These are phyloP conservation scores for Melanomma pulvis-pyrius DNA, from an alignment of 495 filamentous ascomycete genomes.

Conservation along the genomic window DNA sequence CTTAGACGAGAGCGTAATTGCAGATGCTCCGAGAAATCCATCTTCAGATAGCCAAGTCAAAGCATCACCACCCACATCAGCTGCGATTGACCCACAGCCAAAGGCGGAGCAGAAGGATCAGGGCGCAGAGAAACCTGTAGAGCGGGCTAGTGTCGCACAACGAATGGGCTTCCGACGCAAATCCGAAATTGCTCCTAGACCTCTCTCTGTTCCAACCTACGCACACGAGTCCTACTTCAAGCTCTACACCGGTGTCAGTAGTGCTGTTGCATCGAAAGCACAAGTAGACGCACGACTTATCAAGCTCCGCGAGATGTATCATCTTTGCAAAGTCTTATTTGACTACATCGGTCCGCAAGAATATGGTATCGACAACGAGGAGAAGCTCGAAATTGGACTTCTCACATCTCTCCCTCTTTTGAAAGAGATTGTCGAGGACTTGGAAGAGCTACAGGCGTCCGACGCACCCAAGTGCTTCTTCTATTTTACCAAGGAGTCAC, in stretches of 20 bases:
- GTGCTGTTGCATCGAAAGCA: constrained; percentile 62
- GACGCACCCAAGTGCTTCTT: constrained; percentile 92
- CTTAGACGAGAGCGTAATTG: constrained; percentile 60
- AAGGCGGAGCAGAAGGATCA: constrained; percentile 30
- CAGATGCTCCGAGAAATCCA: constrained; percentile 20
- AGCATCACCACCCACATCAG: not conserved
- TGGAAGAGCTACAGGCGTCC: constrained; percentile 96
- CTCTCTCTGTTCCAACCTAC: constrained; percentile 13
- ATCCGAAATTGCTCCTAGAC: constrained; percentile 35
- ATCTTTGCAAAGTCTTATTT: constrained; percentile 89
- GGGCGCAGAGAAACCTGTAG: constrained; percentile 12
- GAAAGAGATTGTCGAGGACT: constrained; percentile 91
- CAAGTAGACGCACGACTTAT: constrained; percentile 83
- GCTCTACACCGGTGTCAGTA: constrained; percentile 69
- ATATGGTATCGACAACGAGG: constrained; percentile 89
- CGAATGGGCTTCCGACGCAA: constrained; percentile 46
- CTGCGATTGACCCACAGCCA: constrained; percentile 4
- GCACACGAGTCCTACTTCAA: constrained; percentile 76
- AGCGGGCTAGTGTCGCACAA: constrained; percentile 41
- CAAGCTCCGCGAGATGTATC: constrained; percentile 89
- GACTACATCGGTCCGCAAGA: constrained; percentile 98
- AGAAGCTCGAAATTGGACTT: constrained; percentile 96
- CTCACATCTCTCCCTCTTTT: constrained; percentile 89
- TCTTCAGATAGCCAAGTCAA: constrained; percentile 25
- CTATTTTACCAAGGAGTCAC: constrained; percentile 98